Conservation (phyloP, 345 rosid species). For the Atalantia buxifolia region DNA sequence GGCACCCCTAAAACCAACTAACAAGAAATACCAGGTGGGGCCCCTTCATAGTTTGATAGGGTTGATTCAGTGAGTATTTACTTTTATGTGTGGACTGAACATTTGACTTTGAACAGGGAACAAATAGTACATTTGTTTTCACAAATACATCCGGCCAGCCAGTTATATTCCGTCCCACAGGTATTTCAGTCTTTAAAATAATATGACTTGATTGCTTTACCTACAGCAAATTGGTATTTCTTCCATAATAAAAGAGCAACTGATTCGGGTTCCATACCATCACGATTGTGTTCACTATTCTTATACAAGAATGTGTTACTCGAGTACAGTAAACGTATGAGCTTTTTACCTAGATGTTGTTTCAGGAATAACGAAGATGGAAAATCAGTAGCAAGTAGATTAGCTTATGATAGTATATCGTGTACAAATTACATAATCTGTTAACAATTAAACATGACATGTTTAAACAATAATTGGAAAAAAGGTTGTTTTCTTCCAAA, state of each 20-base stretch:
- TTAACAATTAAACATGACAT: background rate
- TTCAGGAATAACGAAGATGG: background rate
- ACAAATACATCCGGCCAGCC: slow-evolving; percentile 67
- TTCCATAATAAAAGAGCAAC: too few relatives aligned
- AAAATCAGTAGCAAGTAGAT: background rate
- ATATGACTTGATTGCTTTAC: background rate
- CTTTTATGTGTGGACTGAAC: slow-evolving; percentile 10
- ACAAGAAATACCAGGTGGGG: slow-evolving; percentile 80
- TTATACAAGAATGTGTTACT: background rate
- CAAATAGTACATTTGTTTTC: slow-evolving; percentile 88
- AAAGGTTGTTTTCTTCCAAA: background rate
- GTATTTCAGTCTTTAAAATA: slow-evolving; percentile 29
- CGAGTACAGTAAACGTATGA: background rate
- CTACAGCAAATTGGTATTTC: background rate
- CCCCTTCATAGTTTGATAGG: slow-evolving; percentile 2
- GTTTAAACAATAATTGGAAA: background rate
- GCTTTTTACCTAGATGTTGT: background rate
- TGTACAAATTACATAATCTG: background rate
- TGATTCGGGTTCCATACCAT: background rate
- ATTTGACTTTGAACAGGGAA: slow-evolving; percentile 55
- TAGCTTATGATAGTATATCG: background rate
- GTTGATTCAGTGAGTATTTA: slow-evolving; percentile 1
- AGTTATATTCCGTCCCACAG: slow-evolving; percentile 73
- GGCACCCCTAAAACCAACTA: slow-evolving; percentile 81
- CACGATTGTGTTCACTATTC: background rate